Conservation (phyloP, 2,329 filamentous ascomycete species). For the Venturia oleaginea region DNA sequence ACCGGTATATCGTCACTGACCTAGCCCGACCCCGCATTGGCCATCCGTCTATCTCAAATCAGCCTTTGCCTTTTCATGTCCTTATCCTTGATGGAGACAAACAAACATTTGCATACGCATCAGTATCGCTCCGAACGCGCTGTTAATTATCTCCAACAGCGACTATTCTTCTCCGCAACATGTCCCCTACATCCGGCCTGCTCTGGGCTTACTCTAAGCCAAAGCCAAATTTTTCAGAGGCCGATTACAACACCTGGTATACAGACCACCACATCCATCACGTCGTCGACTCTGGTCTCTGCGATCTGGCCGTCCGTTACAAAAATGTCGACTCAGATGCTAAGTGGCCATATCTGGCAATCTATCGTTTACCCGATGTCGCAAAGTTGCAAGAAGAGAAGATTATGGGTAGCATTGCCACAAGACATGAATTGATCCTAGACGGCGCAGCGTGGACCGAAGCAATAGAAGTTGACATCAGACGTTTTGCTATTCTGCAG, state of each 20-base stretch:
- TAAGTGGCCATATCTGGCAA: constrained; percentile 14
- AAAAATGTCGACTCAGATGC: constrained; percentile 11
- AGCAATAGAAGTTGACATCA: constrained; percentile 9
- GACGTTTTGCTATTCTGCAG: constrained; percentile 8
- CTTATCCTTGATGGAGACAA: neutral
- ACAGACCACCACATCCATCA: constrained; percentile 14
- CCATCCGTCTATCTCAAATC: neutral
- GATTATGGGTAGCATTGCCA: constrained; percentile 10
- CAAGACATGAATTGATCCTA: constrained; percentile 10
- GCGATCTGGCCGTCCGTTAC: constrained; percentile 17
- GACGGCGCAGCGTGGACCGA: constrained; percentile 12
- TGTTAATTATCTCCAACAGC: neutral
- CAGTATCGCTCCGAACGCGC: neutral
- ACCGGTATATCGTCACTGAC: neutral
- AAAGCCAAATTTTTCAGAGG: constrained; percentile 8
- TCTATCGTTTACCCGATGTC: constrained; percentile 16
- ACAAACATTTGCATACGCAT: neutral
- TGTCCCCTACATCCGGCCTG: constrained; percentile 7
- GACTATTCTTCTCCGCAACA: neutral
- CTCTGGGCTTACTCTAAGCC: constrained; percentile 9
- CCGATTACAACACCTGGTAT: constrained; percentile 16
- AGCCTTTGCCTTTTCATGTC: neutral
- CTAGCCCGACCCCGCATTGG: neutral
- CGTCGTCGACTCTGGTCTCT: constrained; percentile 10
- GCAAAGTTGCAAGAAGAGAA: constrained; percentile 11